A percentile compares a stretch with the other conserved stretches of the same genome.
Evolutionary conservation across 805 yeast genomes (phyloP).

Genomic region (Wickerhamiella cacticola): DNA sequence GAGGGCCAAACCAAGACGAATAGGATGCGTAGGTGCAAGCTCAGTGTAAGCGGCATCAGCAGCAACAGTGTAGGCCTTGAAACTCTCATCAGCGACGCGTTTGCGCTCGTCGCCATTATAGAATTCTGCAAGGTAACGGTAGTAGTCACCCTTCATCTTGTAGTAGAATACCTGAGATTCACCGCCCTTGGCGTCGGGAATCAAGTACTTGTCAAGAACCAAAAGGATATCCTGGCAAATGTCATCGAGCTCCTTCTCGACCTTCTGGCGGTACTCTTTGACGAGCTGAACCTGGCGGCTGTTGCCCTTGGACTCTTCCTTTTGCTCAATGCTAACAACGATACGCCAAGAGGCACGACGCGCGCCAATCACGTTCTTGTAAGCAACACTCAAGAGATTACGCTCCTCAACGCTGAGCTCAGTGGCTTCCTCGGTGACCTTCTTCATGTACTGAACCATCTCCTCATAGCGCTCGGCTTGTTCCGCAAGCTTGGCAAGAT

Average conservation of each 20-base stretch:
- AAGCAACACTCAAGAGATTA: slow-evolving; percentile 91
- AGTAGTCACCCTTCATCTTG: slow-evolving; percentile 99
- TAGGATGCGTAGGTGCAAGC: slow-evolving; percentile 98
- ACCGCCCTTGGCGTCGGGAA: slow-evolving; percentile 91
- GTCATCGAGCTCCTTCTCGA: slow-evolving; percentile 85
- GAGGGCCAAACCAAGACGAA: slow-evolving; percentile 94
- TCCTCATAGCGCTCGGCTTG: slow-evolving; percentile 99
- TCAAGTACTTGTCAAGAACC: slow-evolving; percentile 79
- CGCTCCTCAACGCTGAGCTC: slow-evolving; percentile 97
- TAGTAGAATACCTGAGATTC: slow-evolving; percentile 97
- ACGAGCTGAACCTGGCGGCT: slow-evolving; percentile 77
- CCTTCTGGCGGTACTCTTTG: slow-evolving; percentile 90
- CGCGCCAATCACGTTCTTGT: slow-evolving; percentile 97
- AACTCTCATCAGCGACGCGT: slow-evolving; percentile 85
- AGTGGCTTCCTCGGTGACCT: slow-evolving; percentile 55
- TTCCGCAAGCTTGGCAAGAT: slow-evolving; percentile 96
- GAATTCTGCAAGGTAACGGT: slow-evolving; percentile 97
- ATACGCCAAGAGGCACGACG: slow-evolving; percentile 99
- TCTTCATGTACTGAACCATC: slow-evolving; percentile 98
- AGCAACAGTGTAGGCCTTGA: slow-evolving; percentile 92
- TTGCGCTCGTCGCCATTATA: slow-evolving; percentile 88
- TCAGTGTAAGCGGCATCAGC: slow-evolving; percentile 97
- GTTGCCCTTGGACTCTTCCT: slow-evolving; percentile 96
- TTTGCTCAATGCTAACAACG: slow-evolving; percentile 96
- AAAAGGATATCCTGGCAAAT: slow-evolving; percentile 89